Evolutionary conservation across 1,284 basidiomycete genomes (phyloP).

Genomic region (Psilocybe mexicana): DNA sequence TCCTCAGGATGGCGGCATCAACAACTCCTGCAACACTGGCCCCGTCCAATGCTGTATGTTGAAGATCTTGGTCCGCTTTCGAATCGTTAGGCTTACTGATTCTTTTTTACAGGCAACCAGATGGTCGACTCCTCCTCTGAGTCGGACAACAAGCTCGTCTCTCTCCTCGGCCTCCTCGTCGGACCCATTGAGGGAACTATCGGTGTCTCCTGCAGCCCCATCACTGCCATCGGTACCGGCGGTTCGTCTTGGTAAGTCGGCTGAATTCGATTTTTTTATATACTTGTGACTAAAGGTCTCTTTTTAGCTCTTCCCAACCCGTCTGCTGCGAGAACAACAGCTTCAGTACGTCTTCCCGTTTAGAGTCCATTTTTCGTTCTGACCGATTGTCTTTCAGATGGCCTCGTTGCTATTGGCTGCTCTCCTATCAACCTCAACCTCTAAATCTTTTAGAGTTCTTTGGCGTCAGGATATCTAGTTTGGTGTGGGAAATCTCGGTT

Average conservation of each 20-base stretch:
- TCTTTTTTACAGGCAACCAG: constrained; percentile 11
- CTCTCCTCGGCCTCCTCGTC: constrained; percentile 9
- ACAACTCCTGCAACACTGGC: constrained; percentile 23
- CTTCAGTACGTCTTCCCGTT: constrained; percentile 13
- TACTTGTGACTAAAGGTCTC: too few species aligned
- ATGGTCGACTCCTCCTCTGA: constrained; percentile 2
- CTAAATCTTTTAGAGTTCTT: neutral
- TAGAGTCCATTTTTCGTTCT: neutral
- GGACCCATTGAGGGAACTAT: constrained; percentile 12
- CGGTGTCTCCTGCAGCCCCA: constrained; percentile 20
- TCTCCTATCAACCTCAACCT: constrained; percentile 16
- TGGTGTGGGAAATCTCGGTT: neutral
- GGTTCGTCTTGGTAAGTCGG: constrained; percentile 17
- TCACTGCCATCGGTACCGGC: constrained; percentile 16
- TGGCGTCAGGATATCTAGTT: neutral
- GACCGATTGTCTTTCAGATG: constrained; percentile 5
- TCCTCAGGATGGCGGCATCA: constrained; percentile 4
- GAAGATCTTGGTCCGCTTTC: neutral
- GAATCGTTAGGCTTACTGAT: neutral
- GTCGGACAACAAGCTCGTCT: constrained; percentile 1
- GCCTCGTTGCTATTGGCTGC: constrained; percentile 18
- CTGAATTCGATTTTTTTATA: neutral
- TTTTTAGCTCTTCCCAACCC: constrained; percentile 11
- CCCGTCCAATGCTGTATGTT: constrained; percentile 20
- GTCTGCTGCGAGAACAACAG: constrained; percentile 20